Evolutionary conservation across 2,329 filamentous ascomycete species (phyloP).

Genomic region (Penicillium sp.): DNA sequence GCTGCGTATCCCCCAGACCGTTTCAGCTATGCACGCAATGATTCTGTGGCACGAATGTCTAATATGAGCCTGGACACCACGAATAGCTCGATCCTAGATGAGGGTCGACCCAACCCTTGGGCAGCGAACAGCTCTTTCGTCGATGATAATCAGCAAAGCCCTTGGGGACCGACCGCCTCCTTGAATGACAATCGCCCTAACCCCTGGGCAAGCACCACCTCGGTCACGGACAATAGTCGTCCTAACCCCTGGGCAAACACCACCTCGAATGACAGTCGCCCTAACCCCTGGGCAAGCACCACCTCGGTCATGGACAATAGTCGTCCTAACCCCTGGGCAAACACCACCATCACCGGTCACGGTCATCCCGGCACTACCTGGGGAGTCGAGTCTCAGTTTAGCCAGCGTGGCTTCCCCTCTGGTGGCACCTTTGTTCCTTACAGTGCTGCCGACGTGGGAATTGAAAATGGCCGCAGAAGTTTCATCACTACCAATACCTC

Average conservation of each 20-base stretch:
- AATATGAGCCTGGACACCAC: conserved; percentile 41
- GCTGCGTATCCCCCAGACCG: conserved; percentile 33
- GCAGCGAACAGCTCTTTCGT: too few relatives aligned
- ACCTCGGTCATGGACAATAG: too few relatives aligned
- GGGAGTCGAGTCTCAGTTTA: conserved; percentile 31
- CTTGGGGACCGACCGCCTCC: too few relatives aligned
- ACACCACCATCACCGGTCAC: too few relatives aligned
- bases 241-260: too few relatives aligned
- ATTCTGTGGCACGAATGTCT: conserved; percentile 37
- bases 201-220: too few relatives aligned
- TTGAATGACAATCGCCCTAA: too few relatives aligned
- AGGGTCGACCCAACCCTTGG: conserved; percentile 26
- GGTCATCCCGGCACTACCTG: neutral
- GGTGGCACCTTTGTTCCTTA: conserved; percentile 39
- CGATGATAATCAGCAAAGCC: too few relatives aligned
- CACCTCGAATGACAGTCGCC: too few relatives aligned
- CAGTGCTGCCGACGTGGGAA: conserved; percentile 40
- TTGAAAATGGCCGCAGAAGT: conserved; percentile 32
- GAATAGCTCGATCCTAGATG: conserved; percentile 41
- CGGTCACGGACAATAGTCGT: too few relatives aligned
- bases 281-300: too few relatives aligned
- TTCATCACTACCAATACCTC: conserved; percentile 26
- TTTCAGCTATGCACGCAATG: conserved; percentile 36
- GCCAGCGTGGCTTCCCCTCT: conserved; percentile 34
- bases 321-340: too few relatives aligned